Percentiles rank a stretch among this genome's conserved stretches.
Conservation (phyloP, 257 asterid genomes). For the Ballota nigra region DNA sequence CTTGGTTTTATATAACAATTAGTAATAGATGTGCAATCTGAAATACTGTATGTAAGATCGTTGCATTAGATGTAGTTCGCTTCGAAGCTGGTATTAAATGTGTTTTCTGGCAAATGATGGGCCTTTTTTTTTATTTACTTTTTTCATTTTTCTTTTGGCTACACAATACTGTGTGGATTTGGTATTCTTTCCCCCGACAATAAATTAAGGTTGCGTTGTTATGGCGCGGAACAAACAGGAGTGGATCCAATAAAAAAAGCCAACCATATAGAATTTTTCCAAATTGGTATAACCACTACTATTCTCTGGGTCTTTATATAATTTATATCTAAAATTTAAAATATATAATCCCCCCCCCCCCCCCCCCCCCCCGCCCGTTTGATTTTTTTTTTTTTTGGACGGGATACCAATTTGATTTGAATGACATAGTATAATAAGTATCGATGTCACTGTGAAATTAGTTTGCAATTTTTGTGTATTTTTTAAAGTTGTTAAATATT, state of each 20-base stretch:
- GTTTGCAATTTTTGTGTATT: no score
- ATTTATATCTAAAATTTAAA: no score
- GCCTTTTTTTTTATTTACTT: background rate
- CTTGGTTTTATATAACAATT: no score
- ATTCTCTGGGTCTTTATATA: background rate
- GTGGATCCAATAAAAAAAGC: background rate
- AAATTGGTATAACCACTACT: background rate
- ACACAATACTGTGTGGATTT: background rate
- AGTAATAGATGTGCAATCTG: no score
- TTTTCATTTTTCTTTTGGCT: background rate
- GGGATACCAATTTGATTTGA: no score
- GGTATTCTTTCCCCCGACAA: conserved; percentile 24
- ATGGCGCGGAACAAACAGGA: conserved; percentile 23
- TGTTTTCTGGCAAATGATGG: conserved; percentile 19
- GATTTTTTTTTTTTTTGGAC: no score
- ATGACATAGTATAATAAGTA: no score
- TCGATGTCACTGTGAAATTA: no score
- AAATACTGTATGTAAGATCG: no score
- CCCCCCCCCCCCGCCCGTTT: no score
- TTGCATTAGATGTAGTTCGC: conserved; percentile 8
- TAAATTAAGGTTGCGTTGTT: conserved; percentile 25
- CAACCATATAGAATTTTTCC: background rate
- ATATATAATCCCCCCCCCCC: no score
- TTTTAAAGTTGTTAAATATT: no score
- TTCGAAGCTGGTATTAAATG: conserved; percentile 12